phyloP scores from a whole-genome alignment of 768 basidiomycete species.

The Artomyces pyxidatus region DNA sequence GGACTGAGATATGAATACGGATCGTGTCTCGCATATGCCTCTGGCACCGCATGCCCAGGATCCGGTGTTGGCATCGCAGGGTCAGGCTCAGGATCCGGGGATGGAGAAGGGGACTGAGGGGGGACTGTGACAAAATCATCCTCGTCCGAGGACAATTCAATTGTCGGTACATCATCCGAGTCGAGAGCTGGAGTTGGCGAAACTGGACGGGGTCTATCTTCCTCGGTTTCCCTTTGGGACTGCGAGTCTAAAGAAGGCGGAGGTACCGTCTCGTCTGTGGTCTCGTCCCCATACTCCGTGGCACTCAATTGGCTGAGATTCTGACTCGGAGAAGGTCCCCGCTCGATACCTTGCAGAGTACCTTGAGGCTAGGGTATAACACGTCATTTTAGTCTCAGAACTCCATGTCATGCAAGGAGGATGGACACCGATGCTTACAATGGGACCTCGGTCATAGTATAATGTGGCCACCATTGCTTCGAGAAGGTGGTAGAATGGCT shows the following conservation, averaged over 20 bases:
- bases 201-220: too few species aligned
- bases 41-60: neutral
- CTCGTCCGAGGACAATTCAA: too few species aligned
- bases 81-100: neutral
- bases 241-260: too few species aligned
- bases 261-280: too few species aligned
- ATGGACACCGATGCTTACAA: too few species aligned
- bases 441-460: constrained; percentile 23
- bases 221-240: too few species aligned
- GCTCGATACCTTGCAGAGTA: neutral
- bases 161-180: too few species aligned
- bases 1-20: constrained; percentile 13
- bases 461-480: constrained; percentile 34
- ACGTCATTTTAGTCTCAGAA: too few species aligned
- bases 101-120: neutral
- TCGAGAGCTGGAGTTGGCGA: too few species aligned
- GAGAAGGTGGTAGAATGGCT: constrained; percentile 38
- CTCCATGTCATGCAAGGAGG: too few species aligned
- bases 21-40: constrained; percentile 6
- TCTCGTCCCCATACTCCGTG: too few species aligned
- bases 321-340: neutral
- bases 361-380: neutral
- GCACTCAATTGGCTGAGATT: too few species aligned
- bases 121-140: neutral
- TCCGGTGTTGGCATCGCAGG: neutral